Conservation (phyloP, 75 land plant genomes). For the Cunninghamia lanceolata region DNA sequence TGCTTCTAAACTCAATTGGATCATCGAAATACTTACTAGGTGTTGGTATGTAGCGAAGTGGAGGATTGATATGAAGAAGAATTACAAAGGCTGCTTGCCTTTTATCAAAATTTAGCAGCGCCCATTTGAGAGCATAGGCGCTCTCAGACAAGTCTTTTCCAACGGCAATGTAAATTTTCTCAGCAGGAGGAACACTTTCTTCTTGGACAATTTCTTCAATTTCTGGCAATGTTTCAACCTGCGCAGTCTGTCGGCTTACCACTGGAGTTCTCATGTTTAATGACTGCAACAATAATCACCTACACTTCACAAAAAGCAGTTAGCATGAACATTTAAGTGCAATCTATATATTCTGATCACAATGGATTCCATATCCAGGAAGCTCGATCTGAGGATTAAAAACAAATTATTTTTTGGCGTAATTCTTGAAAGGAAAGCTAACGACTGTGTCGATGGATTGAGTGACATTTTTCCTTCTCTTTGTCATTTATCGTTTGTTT, state of each 20-base stretch:
- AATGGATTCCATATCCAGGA: too few relatives aligned
- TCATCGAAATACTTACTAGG: background rate
- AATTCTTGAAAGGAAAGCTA: too few relatives aligned
- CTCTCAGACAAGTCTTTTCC: conserved; percentile 25
- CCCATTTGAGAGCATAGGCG: conserved; percentile 15
- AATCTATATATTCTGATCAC: too few relatives aligned
- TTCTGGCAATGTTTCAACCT: background rate
- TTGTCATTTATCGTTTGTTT: too few relatives aligned
- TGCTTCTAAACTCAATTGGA: background rate
- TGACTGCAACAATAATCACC: background rate
- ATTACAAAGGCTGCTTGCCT: background rate
- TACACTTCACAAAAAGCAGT: background rate
- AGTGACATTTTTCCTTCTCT: too few relatives aligned
- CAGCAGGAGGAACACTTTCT: background rate
- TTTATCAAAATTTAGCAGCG: conserved; percentile 12
- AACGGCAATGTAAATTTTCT: conserved; percentile 23
- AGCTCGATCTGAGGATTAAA: too few relatives aligned
- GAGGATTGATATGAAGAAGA: background rate
- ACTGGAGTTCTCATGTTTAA: background rate
- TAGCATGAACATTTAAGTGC: background rate
- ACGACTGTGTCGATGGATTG: too few relatives aligned
- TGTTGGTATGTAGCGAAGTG: background rate
- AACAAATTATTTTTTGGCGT: too few relatives aligned
- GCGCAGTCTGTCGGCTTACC: background rate
- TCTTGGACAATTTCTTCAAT: background rate